Conservation (phyloP, 2,329 filamentous ascomycete species). For the Hypoxylon rubiginosum region DNA sequence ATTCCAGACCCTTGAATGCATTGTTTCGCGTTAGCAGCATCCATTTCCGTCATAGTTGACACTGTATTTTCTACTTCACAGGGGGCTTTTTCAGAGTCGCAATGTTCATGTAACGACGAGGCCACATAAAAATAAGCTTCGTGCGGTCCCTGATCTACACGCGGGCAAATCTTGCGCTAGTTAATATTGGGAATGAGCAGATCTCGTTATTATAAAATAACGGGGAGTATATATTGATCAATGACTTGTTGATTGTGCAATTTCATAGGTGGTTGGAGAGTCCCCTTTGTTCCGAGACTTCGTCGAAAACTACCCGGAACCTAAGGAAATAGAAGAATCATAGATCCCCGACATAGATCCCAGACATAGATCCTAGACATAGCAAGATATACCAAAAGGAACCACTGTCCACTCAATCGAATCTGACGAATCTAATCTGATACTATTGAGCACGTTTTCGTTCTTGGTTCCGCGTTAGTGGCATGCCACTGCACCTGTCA, state of each 20-base stretch:
- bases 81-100: neutral
- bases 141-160: slow-evolving; percentile 34
- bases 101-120: slow-evolving; percentile 9
- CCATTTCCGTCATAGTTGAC: slow-evolving; percentile 29
- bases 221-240: neutral
- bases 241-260: neutral
- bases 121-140: slow-evolving; percentile 19
- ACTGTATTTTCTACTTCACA: neutral
- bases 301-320: neutral
- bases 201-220: slow-evolving; percentile 12
- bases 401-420: neutral
- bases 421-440: neutral
- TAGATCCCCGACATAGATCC: slow-evolving; percentile 8
- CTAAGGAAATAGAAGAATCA: slow-evolving; percentile 14
- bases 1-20: slow-evolving; percentile 10
- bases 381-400: neutral
- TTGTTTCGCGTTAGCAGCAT: slow-evolving; percentile 17
- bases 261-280: neutral
- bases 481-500: slow-evolving; percentile 5
- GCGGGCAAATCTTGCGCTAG: slow-evolving; percentile 22
- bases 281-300: neutral
- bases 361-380: slow-evolving; percentile 15
- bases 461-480: neutral
- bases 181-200: slow-evolving; percentile 2
- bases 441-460: neutral